phyloP scores from a whole-genome alignment of 1,284 basidiomycete species.

The Malassezia slooffiae region DNA sequence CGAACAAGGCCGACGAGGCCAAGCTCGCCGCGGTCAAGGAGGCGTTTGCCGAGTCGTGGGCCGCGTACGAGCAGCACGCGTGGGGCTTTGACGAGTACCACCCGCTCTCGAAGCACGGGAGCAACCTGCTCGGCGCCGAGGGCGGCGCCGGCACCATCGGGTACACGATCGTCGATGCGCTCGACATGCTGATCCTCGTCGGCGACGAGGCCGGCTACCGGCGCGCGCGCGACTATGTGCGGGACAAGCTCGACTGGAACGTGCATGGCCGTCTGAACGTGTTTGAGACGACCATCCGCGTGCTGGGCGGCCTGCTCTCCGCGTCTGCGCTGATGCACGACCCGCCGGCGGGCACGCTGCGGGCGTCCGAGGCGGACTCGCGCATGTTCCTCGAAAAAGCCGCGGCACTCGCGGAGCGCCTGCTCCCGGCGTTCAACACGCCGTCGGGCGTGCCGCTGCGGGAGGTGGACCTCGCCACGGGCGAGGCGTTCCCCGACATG shows the following conservation, averaged over 20 bases:
- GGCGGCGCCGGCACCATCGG: slow-evolving; percentile 28
- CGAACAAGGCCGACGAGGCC: slow-evolving; percentile 19
- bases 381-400: slow-evolving; percentile 44
- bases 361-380: slow-evolving; percentile 24
- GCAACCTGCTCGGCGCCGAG: slow-evolving; percentile 27
- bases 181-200: slow-evolving; percentile 76
- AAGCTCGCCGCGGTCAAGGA: slow-evolving; percentile 24
- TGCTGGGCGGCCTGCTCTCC: slow-evolving; percentile 70
- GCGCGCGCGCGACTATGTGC: slow-evolving; percentile 68
- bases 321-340: slow-evolving; percentile 49
- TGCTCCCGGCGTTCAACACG: slow-evolving; percentile 64
- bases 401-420: slow-evolving; percentile 66
- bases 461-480: slow-evolving; percentile 62
- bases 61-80: slow-evolving; percentile 34
- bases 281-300: slow-evolving; percentile 79
- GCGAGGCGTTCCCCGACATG: slow-evolving; percentile 57
- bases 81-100: slow-evolving; percentile 46
- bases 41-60: slow-evolving; percentile 41
- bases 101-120: slow-evolving; percentile 30
- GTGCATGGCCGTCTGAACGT: slow-evolving; percentile 72
- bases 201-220: slow-evolving; percentile 66
- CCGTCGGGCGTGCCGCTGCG: slow-evolving; percentile 70
- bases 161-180: slow-evolving; percentile 46
- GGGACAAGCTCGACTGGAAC: slow-evolving; percentile 61
- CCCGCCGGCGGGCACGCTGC: slow-evolving; percentile 22